Percentiles rank a stretch among this genome's conserved stretches.
Conservation (phyloP, 257 asterid genomes). For the Salvia splendens region DNA sequence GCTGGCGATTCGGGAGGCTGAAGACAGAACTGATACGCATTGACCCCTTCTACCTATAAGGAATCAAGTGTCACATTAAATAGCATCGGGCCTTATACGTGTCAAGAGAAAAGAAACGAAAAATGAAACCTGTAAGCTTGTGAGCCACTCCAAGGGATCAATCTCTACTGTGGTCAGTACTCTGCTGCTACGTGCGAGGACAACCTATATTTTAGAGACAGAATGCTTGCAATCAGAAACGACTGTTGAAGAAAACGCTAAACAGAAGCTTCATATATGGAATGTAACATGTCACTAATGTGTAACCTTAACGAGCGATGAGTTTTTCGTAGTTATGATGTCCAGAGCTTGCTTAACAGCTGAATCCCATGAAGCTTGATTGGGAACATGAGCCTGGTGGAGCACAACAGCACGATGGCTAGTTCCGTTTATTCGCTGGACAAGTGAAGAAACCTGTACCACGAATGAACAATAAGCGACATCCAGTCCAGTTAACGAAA, state of each 20-base stretch:
- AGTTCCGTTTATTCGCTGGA: conserved; percentile 40
- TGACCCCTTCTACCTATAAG: conserved; percentile 70
- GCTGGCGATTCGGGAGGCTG: conserved; percentile 94
- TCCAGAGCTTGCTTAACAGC: conserved; percentile 74
- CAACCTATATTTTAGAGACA: conserved; percentile 59
- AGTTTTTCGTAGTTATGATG: conserved; percentile 51
- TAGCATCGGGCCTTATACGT: background rate
- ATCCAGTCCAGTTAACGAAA: conserved; percentile 1
- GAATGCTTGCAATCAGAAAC: conserved; percentile 11
- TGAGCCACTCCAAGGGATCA: conserved; percentile 79
- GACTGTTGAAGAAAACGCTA: background rate
- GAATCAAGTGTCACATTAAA: conserved; percentile 26
- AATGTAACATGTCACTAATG: background rate
- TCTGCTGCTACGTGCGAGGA: conserved; percentile 95
- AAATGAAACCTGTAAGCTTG: conserved; percentile 63
- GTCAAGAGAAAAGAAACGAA: background rate
- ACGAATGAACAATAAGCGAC: conserved; percentile 4
- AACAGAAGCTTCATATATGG: background rate
- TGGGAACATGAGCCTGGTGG: conserved; percentile 67
- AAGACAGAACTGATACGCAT: conserved; percentile 84
- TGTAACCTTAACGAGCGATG: conserved; percentile 72
- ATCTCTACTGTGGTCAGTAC: conserved; percentile 67
- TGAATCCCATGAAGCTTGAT: conserved; percentile 70
- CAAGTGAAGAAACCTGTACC: conserved; percentile 67
- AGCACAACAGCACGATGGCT: conserved; percentile 46